Conservation (phyloP, 495 filamentous ascomycete species). For the Parmelia sp. region DNA sequence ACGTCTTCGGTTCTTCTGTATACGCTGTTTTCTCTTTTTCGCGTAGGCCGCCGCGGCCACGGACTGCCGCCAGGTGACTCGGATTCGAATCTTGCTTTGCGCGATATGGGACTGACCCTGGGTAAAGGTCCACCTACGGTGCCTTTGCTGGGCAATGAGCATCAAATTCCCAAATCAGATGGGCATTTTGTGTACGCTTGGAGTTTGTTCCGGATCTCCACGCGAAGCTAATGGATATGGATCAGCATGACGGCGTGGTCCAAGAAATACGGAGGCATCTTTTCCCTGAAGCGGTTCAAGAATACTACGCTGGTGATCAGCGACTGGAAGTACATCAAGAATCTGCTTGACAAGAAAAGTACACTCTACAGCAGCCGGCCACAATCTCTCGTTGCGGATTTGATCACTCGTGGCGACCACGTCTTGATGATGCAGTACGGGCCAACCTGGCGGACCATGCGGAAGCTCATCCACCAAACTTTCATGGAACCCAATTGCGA, state of each 20-base stretch:
- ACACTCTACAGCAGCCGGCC: background rate
- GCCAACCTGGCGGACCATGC: conserved; percentile 31
- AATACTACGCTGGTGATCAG: background rate
- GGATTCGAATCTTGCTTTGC: too few species aligned
- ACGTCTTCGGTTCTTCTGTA: too few species aligned
- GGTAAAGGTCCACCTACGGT: background rate
- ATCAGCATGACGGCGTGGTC: background rate
- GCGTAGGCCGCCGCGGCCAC: too few species aligned
- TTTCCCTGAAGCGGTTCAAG: background rate
- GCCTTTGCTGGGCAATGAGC: background rate
- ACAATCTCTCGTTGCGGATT: background rate
- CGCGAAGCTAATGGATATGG: background rate
- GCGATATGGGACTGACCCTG: too few species aligned
- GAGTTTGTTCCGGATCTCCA: background rate
- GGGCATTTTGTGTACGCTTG: background rate
- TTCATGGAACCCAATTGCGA: conserved; percentile 34
- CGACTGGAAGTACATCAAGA: background rate
- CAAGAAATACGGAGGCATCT: background rate
- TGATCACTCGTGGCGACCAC: background rate
- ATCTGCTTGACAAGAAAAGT: background rate
- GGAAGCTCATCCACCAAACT: conserved; percentile 38
- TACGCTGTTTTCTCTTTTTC: too few species aligned
- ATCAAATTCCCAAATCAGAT: background rate
- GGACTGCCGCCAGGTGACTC: too few species aligned
- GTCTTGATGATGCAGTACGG: conserved; percentile 36